Percentiles rank a stretch among this genome's conserved stretches.
phyloP scores from a whole-genome alignment of 139 green algal genomes.

The Volvox reticuliferus region DNA sequence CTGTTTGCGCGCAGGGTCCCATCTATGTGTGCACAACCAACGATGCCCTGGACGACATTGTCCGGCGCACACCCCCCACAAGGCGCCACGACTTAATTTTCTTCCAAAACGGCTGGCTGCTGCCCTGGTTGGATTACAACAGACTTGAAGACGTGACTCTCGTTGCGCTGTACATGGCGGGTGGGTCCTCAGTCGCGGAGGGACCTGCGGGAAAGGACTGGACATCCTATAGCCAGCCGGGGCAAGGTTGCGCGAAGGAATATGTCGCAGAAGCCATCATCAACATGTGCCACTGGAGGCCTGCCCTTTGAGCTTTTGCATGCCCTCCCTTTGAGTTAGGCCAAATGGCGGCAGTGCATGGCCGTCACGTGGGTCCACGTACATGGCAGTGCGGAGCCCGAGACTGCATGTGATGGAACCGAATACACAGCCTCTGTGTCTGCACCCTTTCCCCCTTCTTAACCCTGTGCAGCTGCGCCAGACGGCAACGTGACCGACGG shows the following conservation, averaged over 20 bases:
- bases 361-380: too few relatives aligned
- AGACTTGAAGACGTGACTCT: conserved; percentile 48
- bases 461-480: conserved; percentile 14
- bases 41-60: conserved; percentile 51
- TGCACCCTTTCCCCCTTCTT: neutral
- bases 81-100: conserved; percentile 58
- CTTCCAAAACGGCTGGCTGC: conserved; percentile 67
- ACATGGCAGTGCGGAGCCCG: too few relatives aligned
- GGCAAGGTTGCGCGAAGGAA: too few relatives aligned
- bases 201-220: too few relatives aligned
- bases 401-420: too few relatives aligned
- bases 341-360: too few relatives aligned
- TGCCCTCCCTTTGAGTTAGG: too few relatives aligned
- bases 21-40: conserved; percentile 62
- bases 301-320: too few relatives aligned
- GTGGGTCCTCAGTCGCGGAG: neutral
- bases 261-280: too few relatives aligned
- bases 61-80: conserved; percentile 36
- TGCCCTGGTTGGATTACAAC: conserved; percentile 46
- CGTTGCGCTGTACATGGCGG: conserved; percentile 70
- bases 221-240: too few relatives aligned
- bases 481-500: conserved; percentile 58
- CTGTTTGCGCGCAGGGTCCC: conserved; percentile 31
- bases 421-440: too few relatives aligned
- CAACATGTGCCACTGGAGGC: too few relatives aligned